Evolutionary conservation across 192 early-diverging fungal genomes (phyloP), one percentile per base, ranked within the genome.

Genomic region (Diversispora epigaea): DNA sequence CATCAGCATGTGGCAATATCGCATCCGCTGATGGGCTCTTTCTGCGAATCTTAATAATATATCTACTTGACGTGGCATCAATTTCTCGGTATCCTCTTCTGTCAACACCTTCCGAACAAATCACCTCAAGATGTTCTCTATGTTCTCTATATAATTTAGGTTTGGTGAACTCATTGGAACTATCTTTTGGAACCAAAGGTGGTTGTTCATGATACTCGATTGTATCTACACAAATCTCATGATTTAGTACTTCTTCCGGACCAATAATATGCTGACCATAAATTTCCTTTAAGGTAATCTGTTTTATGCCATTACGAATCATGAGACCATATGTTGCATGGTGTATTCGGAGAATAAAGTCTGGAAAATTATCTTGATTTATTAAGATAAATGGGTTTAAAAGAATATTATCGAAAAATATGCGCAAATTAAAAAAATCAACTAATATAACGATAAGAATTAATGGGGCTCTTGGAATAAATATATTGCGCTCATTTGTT

Each of bases 281-380:
- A 52, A 69, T 69, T 39, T 49, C 49, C 7, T 52, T 25, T 32
- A 69, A 54, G 0, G 49, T 69, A 10, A 52, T 52, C 14, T 54
- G n/a, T 52, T 4, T 12, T 45, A 52, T 39, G 7, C 68, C 49
- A 52, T 17, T n/a, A 7, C 15, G 10, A 54, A 39, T 7, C 0
- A 15, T 15, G 5, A 69, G 32, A 15, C 11, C 39, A 12, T 69
- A 69, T 49, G 67, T 68, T 10, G 32, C 32, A 10, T 39, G 68
- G 21, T 69, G 68, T 25, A 69, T 68, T 52, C 32, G 68, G 17
- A 69, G 21, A 17, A 69, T 52, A 17, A 69, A 69, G 17, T 41
- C 8, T 3, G 68, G 67, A 6, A 68, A 68, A 39, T 6, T 52
- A 15, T 68, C 67, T 68, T 68, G 11, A 69, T 50, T 17, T 17